phyloP scores from a whole-genome alignment of 2,329 filamentous ascomycete genomes.

The Fusarium dlaminii region DNA sequence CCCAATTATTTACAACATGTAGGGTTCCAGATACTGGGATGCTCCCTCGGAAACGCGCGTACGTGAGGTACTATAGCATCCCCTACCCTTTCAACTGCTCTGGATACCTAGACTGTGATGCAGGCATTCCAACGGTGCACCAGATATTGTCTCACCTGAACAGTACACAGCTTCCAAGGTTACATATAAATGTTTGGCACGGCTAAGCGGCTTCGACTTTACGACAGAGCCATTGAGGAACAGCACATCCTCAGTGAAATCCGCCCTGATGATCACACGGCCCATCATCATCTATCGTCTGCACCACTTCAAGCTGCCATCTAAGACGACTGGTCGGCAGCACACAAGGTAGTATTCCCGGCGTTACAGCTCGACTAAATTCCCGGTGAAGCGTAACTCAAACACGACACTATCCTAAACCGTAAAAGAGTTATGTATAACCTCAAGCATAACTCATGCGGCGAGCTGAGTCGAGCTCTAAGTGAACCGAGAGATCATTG shows the following conservation, averaged over 20 bases:
- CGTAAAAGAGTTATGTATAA: neutral
- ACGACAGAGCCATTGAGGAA: neutral
- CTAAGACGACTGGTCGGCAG: neutral
- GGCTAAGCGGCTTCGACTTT: constrained; percentile 14
- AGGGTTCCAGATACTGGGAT: constrained; percentile 17
- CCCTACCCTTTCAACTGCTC: neutral
- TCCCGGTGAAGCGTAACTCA: constrained; percentile 5
- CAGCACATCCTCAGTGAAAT: neutral
- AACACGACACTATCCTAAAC: neutral
- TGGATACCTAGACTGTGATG: neutral
- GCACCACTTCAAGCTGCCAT: neutral
- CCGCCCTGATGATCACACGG: constrained; percentile 17
- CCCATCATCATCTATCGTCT: constrained; percentile 13
- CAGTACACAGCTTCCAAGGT: neutral
- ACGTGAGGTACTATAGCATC: neutral
- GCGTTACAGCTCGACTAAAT: constrained; percentile 10
- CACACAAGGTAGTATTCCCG: constrained; percentile 11
- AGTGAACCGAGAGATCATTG: neutral
- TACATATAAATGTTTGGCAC: neutral
- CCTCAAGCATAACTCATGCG: neutral
- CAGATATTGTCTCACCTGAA: neutral
- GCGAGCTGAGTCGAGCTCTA: neutral
- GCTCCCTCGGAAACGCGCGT: constrained; percentile 26
- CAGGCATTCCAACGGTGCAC: neutral
- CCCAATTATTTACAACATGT: constrained; percentile 32